Conservation (phyloP, 1,284 basidiomycete genomes). For the Moniliophthora roreri region DNA sequence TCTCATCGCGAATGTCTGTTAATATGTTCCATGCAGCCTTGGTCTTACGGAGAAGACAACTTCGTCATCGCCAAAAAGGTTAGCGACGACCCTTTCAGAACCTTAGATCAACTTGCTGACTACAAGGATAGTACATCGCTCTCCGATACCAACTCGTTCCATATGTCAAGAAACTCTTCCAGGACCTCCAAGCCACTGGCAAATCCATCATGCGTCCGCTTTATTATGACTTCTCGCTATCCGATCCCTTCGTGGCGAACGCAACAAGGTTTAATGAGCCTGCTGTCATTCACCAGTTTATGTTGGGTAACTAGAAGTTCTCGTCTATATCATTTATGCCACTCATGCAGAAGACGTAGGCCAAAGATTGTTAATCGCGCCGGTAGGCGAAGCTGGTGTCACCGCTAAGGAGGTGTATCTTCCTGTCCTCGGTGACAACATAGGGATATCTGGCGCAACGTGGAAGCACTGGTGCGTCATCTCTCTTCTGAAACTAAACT, state of each 20-base stretch:
- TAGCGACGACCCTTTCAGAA: background rate
- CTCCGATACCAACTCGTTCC: conserved; percentile 37
- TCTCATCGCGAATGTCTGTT: background rate
- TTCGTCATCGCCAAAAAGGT: conserved; percentile 40
- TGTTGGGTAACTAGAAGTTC: conserved; percentile 30
- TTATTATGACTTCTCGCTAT: conserved; percentile 36
- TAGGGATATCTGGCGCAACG: conserved; percentile 20
- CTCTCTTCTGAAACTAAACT: conserved; percentile 2
- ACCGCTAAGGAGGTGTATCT: conserved; percentile 36
- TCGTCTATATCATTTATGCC: background rate
- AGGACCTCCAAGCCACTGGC: conserved; percentile 33
- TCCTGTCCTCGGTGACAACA: conserved; percentile 25
- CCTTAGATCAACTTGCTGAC: background rate
- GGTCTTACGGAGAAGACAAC: conserved; percentile 40
- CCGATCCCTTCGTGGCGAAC: conserved; percentile 29
- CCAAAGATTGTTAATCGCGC: conserved; percentile 34
- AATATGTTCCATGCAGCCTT: conserved; percentile 26
- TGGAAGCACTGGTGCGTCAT: conserved; percentile 38
- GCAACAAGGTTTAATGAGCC: conserved; percentile 34
- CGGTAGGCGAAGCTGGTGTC: conserved; percentile 32
- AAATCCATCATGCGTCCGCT: conserved; percentile 36
- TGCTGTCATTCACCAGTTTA: conserved; percentile 35
- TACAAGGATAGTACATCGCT: conserved; percentile 31
- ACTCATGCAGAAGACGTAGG: conserved; percentile 20
- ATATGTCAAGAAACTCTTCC: conserved; percentile 36